Percentiles rank a stretch among this genome's conserved stretches.
phyloP scores from a whole-genome alignment of 768 basidiomycete species.

The Jaapia argillacea region DNA sequence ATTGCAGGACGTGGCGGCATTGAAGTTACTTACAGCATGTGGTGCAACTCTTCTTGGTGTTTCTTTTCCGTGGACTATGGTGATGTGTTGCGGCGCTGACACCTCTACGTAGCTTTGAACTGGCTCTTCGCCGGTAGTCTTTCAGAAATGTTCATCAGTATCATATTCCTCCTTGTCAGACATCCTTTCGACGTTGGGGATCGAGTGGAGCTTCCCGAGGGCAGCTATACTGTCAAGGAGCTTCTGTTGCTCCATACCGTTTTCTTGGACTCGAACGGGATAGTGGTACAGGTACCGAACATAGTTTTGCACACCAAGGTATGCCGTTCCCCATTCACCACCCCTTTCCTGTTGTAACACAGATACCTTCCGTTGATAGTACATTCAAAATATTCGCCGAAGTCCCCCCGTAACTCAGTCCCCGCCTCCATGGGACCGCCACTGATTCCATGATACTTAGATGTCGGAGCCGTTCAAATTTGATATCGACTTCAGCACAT shows the following conservation, averaged over 20 bases:
- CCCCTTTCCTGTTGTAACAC: neutral
- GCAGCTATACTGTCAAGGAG: conserved; percentile 73
- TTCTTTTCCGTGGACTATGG: too few relatives aligned
- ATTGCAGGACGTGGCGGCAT: conserved; percentile 36
- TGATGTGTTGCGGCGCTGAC: too few relatives aligned
- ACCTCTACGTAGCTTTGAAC: conserved; percentile 66
- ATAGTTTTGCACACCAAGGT: conserved; percentile 47
- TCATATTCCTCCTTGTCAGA: conserved; percentile 89
- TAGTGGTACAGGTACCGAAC: conserved; percentile 64
- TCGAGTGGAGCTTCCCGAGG: conserved; percentile 38
- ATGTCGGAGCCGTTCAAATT: conserved; percentile 80
- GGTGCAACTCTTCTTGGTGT: too few relatives aligned
- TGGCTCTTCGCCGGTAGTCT: conserved; percentile 82
- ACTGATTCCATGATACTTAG: conserved; percentile 13
- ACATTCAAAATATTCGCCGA: conserved; percentile 62
- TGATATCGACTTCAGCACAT: conserved; percentile 69
- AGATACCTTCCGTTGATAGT: conserved; percentile 28
- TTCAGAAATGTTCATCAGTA: conserved; percentile 72
- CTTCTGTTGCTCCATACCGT: conserved; percentile 76
- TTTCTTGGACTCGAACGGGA: conserved; percentile 50
- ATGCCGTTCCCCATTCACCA: conserved; percentile 10
- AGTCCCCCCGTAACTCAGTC: conserved; percentile 53
- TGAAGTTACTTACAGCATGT: too few relatives aligned
- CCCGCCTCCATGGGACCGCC: too few relatives aligned
- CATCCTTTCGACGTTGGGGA: conserved; percentile 82